These are phyloP conservation scores for Trichophyton rubrum DNA, from an alignment of 2,329 filamentous ascomycete species.

Conservation along the genomic window DNA sequence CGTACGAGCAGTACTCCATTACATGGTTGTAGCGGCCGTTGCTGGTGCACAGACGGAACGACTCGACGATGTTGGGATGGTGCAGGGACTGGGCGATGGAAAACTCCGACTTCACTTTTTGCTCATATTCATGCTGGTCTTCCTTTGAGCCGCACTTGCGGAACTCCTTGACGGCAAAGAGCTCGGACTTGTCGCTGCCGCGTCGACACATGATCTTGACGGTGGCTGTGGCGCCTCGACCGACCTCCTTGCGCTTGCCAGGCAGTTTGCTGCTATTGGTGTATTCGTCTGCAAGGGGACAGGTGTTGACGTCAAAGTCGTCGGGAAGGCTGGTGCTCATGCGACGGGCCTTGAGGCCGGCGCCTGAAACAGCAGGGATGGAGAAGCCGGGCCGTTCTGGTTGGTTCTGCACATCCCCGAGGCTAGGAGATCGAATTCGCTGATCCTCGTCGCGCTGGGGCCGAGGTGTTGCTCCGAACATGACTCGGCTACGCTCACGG, in stretches of 20 bases:
- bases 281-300: constrained; percentile 56
- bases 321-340: constrained; percentile 63
- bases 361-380: constrained; percentile 55
- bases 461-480: constrained; percentile 16
- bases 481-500: constrained; percentile 17
- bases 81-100: constrained; percentile 74
- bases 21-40: constrained; percentile 74
- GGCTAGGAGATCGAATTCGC: constrained; percentile 19
- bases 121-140: constrained; percentile 60
- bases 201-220: constrained; percentile 70
- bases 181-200: constrained; percentile 45
- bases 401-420: constrained; percentile 16
- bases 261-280: constrained; percentile 58
- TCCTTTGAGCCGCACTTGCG: constrained; percentile 59
- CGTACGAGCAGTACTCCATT: constrained; percentile 81
- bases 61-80: constrained; percentile 79
- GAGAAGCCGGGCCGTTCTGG: constrained; percentile 23
- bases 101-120: constrained; percentile 86
- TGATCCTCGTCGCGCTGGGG: constrained; percentile 13
- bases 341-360: constrained; percentile 65
- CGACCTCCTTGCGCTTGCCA: constrained; percentile 60
- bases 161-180: constrained; percentile 83
- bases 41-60: constrained; percentile 61
- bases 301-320: constrained; percentile 59
- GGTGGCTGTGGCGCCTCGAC: constrained; percentile 70